Base-by-base conservation (phyloP, 2,329 filamentous ascomycete genomes). In the Fusarium chaquense region DNA sequence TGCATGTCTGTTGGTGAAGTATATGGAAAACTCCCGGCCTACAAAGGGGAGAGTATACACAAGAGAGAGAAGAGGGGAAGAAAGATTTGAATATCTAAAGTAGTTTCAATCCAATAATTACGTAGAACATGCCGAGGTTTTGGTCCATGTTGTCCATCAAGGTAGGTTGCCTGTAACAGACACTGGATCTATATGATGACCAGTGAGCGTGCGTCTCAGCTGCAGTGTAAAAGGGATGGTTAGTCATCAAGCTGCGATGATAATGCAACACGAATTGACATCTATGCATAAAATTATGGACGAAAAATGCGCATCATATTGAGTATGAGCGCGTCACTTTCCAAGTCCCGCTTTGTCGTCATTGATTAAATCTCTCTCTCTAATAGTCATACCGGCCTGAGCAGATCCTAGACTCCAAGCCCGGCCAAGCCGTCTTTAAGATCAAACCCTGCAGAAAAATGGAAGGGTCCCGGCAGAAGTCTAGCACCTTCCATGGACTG, bases 401-500 rank as follows among this genome's bases (percentile, higher is more conserved):
- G 50, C 67, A 26, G 26, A 20, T 40, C 36, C 36, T 7, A 40
- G n/a, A 49, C 33, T 45, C 51, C 44, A n/a, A 59, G 41, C 41
- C 45, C 58, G 50, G 54, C 57, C 50, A 47, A 56, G 62, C 62
- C 51, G 36, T 44, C 57, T 40, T 26, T 30, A 22, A 52, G 20
- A 49, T 33, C 16, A 38, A 36, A 30, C 51, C 51, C 51, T 54
- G 43, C 28, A 41, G 30, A 26, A 43, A 32, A 41, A 40, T 41
- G 49, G 49, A 52, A 55, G 54, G 63, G 62, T 56, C 50, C 41
- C 45, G 40, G 43, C 53, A 61, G 57, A 67, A 54, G 59, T 76
- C 76, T 76, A 76, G 76, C 72, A 76, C 74, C 67, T 77, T 77
- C 76, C 71, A 77, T 60, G 52, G 52, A 57, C 62, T 65, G 20